Percentiles rank a stretch among this genome's conserved stretches.
These are phyloP conservation scores for Moesziomyces sp. DNA, from an alignment of 1,284 basidiomycete genomes.

Conservation along the genomic window DNA sequence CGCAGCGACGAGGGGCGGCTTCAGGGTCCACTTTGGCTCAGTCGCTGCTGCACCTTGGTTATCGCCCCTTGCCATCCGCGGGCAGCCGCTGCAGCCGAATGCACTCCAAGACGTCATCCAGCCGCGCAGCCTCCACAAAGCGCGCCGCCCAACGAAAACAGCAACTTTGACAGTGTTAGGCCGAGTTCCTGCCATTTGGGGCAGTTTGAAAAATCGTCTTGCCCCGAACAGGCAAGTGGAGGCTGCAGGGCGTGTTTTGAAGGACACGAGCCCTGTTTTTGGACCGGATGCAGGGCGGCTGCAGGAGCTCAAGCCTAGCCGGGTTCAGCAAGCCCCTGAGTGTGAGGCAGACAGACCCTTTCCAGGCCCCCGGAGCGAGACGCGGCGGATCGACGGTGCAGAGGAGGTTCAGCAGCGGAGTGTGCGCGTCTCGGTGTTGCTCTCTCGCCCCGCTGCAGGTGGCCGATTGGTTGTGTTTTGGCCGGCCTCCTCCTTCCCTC, in stretches of 20 bases:
- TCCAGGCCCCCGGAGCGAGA: not conserved
- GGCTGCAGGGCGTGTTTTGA: not conserved
- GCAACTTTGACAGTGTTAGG: not conserved
- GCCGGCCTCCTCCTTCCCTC: no score
- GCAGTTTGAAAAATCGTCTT: no score
- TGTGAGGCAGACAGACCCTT: no score
- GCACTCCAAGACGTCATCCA: constrained; percentile 11
- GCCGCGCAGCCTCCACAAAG: not conserved
- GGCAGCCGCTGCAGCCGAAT: not conserved
- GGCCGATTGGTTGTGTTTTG: no score
- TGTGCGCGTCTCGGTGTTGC: not conserved
- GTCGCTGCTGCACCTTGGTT: not conserved
- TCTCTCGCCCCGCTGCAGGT: not conserved
- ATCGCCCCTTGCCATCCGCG: no score
- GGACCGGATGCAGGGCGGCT: no score
- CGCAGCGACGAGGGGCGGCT: not conserved
- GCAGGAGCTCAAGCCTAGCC: no score
- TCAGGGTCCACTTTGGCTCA: constrained; percentile 11
- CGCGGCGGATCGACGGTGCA: not conserved
- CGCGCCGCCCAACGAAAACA: not conserved
- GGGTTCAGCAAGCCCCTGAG: no score
- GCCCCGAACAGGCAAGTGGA: constrained; percentile 6
- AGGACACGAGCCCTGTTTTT: not conserved
- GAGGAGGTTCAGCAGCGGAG: not conserved
- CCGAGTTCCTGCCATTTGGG: not conserved